These are phyloP conservation scores for Paecilomyces sp. DNA, from an alignment of 2,329 filamentous ascomycete species.

Conservation along the genomic window DNA sequence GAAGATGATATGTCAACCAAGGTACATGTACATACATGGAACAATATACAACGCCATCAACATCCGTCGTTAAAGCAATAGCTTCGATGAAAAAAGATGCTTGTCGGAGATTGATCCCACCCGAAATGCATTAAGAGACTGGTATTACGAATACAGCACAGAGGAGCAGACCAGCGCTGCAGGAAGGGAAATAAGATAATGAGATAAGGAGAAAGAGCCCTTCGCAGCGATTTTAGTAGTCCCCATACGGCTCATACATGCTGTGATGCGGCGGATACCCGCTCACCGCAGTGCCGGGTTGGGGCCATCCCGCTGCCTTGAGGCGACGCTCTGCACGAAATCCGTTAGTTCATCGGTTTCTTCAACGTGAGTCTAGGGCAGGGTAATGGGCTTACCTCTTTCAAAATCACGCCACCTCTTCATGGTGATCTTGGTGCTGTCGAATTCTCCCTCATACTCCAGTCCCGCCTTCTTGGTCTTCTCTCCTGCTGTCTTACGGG, in stretches of 20 bases:
- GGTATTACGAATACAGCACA: not conserved
- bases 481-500: conserved; percentile 87
- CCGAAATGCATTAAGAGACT: not conserved
- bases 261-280: conserved; percentile 21
- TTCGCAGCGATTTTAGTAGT: conserved; percentile 20
- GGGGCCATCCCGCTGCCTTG: conserved; percentile 20
- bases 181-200: not conserved
- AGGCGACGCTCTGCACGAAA: conserved; percentile 29
- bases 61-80: not conserved
- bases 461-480: conserved; percentile 79
- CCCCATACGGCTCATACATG: conserved; percentile 28
- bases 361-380: not conserved
- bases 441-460: conserved; percentile 91
- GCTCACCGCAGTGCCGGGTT: conserved; percentile 14
- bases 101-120: not conserved
- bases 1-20: not conserved
- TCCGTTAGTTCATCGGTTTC: conserved; percentile 5
- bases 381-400: conserved; percentile 45
- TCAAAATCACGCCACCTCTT: conserved; percentile 98
- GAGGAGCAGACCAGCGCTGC: conserved; percentile 1
- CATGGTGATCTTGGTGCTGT: conserved; percentile 98
- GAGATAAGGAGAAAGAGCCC: conserved; percentile 3
- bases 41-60: not conserved
- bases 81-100: not conserved
- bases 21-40: not conserved